Percentiles rank a stretch among this genome's conserved stretches.
Conservation (phyloP, 768 basidiomycete species). For the Psilocybe azurescens region DNA sequence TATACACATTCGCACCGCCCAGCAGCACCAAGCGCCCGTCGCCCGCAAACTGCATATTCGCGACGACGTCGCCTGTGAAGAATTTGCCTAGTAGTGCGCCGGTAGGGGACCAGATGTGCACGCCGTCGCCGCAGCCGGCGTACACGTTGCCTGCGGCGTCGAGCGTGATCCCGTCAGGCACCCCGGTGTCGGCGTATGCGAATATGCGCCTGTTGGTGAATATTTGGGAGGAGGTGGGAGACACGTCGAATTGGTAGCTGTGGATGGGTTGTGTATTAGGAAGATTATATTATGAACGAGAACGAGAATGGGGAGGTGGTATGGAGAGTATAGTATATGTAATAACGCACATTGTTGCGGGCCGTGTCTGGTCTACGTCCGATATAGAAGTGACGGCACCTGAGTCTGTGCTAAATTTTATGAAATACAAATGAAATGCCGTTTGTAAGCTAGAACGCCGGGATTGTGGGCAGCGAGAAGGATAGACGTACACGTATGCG, state of each 20-base stretch:
- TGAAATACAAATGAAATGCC: too few relatives aligned
- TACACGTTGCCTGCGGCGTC: conserved; percentile 44
- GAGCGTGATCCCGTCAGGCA: too few relatives aligned
- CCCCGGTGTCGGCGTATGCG: conserved; percentile 64
- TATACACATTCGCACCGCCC: conserved; percentile 1
- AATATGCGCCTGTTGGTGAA: conserved; percentile 67
- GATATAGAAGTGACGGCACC: conserved; percentile 49
- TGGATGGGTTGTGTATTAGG: too few relatives aligned
- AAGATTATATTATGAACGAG: too few relatives aligned
- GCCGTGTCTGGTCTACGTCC: conserved; percentile 51
- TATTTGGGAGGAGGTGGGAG: conserved; percentile 51
- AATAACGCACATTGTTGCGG: conserved; percentile 66
- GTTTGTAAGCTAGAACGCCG: too few relatives aligned
- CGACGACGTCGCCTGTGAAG: not conserved
- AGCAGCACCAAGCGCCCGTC: conserved; percentile 9
- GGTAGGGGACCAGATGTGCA: not conserved
- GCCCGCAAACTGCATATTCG: conserved; percentile 12
- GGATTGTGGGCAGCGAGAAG: not conserved
- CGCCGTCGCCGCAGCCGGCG: not conserved
- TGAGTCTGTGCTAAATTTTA: conserved; percentile 43
- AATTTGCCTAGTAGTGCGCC: conserved; percentile 6
- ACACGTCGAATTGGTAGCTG: conserved; percentile 75
- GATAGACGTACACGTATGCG: conserved; percentile 61
- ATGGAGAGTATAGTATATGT: not conserved
- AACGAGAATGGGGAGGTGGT: not conserved